These are phyloP conservation scores for Ophiostoma pallidulum DNA, from an alignment of 2,329 filamentous ascomycete genomes.

Conservation along the genomic window DNA sequence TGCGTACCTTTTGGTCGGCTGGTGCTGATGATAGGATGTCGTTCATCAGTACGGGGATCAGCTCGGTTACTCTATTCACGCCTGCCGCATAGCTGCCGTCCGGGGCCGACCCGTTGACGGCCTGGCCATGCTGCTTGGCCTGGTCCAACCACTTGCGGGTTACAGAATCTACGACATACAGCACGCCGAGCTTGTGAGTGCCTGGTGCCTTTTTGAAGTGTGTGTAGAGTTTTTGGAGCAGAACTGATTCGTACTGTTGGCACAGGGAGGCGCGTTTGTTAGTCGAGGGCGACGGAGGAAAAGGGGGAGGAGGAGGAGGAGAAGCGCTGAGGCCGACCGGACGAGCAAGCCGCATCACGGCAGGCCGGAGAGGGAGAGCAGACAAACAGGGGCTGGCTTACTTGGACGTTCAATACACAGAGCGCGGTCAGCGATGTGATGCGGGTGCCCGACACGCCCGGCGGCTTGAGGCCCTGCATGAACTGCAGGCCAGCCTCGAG, in stretches of 20 bases:
- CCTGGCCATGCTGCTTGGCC: constrained; percentile 76
- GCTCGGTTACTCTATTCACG: constrained; percentile 91
- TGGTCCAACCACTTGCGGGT: constrained; percentile 97
- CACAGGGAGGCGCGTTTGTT: neutral
- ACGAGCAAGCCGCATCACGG: too few relatives aligned
- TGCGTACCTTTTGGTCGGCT: constrained; percentile 92
- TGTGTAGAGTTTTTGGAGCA: constrained; percentile 93
- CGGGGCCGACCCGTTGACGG: constrained; percentile 68
- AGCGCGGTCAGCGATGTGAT: constrained; percentile 80
- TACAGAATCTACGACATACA: constrained; percentile 99
- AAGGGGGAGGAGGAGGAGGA: neutral
- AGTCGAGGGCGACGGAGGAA: constrained; percentile 18
- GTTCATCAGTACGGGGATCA: constrained; percentile 89
- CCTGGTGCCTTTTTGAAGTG: constrained; percentile 92
- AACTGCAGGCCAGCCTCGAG: constrained; percentile 83
- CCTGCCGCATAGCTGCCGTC: constrained; percentile 93
- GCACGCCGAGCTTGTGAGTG: constrained; percentile 95
- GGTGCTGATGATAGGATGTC: constrained; percentile 85
- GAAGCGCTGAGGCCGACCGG: neutral
- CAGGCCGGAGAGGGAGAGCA: neutral
- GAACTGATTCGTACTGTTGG: constrained; percentile 74
- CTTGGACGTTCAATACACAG: constrained; percentile 84
- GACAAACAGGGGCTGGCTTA: too few relatives aligned
- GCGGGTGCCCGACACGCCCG: constrained; percentile 87
- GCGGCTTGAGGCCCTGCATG: constrained; percentile 83